These are phyloP conservation scores for Glycyrrhiza uralensis DNA, from an alignment of 306 rosid genomes.

Conservation along the genomic window DNA sequence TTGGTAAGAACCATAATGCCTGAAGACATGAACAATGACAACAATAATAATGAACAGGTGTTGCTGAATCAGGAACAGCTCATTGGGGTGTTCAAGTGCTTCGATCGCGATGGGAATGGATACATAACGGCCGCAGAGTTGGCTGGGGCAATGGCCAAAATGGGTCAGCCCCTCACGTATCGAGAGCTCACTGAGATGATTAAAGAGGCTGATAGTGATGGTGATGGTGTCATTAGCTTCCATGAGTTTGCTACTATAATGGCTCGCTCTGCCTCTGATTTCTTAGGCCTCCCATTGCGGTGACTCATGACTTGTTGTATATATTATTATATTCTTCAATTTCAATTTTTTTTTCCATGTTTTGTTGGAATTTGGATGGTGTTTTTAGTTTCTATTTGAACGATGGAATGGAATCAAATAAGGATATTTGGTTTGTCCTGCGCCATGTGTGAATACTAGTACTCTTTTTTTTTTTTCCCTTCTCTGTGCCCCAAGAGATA, in stretches of 20 bases:
- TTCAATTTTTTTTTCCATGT: no score
- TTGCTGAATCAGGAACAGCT: constrained; percentile 60
- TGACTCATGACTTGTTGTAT: no score
- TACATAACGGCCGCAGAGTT: constrained; percentile 69
- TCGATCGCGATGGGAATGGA: constrained; percentile 81
- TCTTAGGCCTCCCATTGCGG: constrained; percentile 51
- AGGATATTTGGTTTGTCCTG: background rate
- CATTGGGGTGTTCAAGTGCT: constrained; percentile 56
- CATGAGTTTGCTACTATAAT: constrained; percentile 62
- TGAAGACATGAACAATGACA: no score
- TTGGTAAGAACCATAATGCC: constrained; percentile 56
- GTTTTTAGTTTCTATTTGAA: background rate
- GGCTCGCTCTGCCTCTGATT: constrained; percentile 67
- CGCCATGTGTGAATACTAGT: background rate
- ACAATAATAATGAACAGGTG: constrained; percentile 39
- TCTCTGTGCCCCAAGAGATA: no score
- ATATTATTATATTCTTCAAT: background rate
- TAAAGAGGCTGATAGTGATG: constrained; percentile 70
- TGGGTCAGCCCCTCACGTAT: constrained; percentile 79
- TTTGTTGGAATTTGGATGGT: background rate
- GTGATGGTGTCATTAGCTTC: constrained; percentile 83
- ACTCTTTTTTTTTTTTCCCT: no score
- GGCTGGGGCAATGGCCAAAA: constrained; percentile 80
- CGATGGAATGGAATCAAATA: background rate
- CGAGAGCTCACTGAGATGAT: constrained; percentile 82